Base-by-base conservation (phyloP, 345 rosid genomes). In the Arabidopsis arenosa region DNA sequence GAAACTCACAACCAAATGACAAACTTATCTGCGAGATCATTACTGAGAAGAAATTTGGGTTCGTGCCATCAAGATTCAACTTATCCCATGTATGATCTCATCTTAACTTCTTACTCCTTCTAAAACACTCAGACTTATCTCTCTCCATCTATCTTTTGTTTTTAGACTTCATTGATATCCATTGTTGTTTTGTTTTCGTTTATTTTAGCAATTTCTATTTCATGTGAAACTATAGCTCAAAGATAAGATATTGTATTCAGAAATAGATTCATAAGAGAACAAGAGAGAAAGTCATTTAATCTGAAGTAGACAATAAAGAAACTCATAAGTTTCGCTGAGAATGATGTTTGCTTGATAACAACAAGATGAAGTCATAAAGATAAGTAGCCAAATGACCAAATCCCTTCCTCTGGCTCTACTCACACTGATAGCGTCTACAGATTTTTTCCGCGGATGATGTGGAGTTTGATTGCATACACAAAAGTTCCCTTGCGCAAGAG, bases 401-500 rank as follows among this genome's bases (percentile, higher is more conserved):
- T 12, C 47, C 12, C 15, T 43, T n/a, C 13, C 44, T 14, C 33
- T 61, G 26, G 26, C 6, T 39, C 36, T 23, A 40, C 14, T 26
- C 52, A 14, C n/a, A 8, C 67, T 61, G 5, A 51, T 13, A 8
- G n/a, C 6, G 28, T 37, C 37, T 66, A 58, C 17, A 59, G 12
- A 63, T 62, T 0, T 44, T 1, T 26, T 4, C 7, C 37, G 3
- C 71, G 66, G n/a, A 70, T 6, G 15, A 77, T 30, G 11, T 77
- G 80, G 21, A 77, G 1, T 15, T 39, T 77, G 40, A 77, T 40
- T 7, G 80, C 76, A 30, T 55, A 63, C 26, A 77, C 80, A 23
- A 39, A 17, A 47, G 23, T 7, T 37, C 12, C 5, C 0, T 17
- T 37, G 8, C 75, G 80, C 9, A 70, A 30, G 23, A 77, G 60